Percentiles rank a stretch among this genome's conserved stretches.
Conservation (phyloP, 169 alveolate genomes). For the Plasmodium vinckei region DNA sequence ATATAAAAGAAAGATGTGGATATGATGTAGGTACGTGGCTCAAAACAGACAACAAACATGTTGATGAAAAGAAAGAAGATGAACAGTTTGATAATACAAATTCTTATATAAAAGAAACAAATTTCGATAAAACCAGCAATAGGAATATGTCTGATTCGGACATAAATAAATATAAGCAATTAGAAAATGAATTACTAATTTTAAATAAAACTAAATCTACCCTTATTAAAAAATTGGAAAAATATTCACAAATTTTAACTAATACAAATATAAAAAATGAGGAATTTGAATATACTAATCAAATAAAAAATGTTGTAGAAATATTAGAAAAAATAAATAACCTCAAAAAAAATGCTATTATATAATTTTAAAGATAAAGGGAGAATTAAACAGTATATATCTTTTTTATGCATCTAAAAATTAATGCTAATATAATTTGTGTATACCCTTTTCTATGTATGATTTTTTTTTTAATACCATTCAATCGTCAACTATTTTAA, state of each 20-base stretch:
- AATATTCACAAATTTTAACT: slow-evolving; percentile 6
- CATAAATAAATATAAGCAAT: slow-evolving; percentile 23
- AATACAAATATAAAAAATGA: slow-evolving; percentile 18
- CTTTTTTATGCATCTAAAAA: too few species aligned
- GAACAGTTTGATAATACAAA: background rate
- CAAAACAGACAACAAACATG: background rate
- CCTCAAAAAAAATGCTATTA: slow-evolving; percentile 19
- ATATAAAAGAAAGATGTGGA: slow-evolving; percentile 71
- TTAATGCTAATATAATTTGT: background rate
- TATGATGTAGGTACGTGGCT: slow-evolving; percentile 45
- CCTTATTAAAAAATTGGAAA: slow-evolving; percentile 30
- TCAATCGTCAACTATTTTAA: too few species aligned
- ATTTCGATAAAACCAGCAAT: slow-evolving; percentile 14
- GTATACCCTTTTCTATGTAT: background rate
- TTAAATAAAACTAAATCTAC: slow-evolving; percentile 39
- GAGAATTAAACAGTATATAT: background rate
- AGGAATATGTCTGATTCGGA: background rate
- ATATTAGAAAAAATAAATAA: slow-evolving; percentile 43
- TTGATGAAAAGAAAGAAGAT: background rate
- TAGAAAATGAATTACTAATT: slow-evolving; percentile 32
- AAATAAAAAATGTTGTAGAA: slow-evolving; percentile 5
- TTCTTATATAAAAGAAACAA: background rate
- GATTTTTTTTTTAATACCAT: too few species aligned
- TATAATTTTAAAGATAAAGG: background rate
- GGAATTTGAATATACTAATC: slow-evolving; percentile 23